Evolutionary conservation across 2,329 filamentous ascomycete species (phyloP).

Genomic region (Xylaria sp.): DNA sequence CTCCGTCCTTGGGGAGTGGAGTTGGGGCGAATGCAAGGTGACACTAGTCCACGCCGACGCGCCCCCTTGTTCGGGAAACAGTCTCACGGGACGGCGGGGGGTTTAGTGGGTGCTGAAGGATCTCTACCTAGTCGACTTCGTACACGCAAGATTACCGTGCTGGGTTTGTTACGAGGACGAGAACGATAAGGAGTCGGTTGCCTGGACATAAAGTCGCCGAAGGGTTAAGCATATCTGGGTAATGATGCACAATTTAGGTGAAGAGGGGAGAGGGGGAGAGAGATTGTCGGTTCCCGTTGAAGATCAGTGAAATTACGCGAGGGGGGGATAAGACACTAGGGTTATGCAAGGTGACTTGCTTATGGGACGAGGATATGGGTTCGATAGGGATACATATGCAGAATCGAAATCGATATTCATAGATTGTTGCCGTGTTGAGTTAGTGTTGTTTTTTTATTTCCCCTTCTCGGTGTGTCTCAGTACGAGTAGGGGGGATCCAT

Average conservation of each 20-base stretch:
- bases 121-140: background rate
- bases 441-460: too few relatives aligned
- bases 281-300: too few relatives aligned
- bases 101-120: background rate
- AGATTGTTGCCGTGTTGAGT: too few relatives aligned
- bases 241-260: background rate
- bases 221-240: too few relatives aligned
- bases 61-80: background rate
- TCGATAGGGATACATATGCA: background rate
- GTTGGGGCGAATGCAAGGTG: background rate
- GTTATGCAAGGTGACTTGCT: background rate
- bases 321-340: background rate
- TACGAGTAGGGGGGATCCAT: too few relatives aligned
- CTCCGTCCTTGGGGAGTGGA: background rate
- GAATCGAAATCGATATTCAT: background rate
- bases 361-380: background rate
- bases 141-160: too few relatives aligned
- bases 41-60: background rate
- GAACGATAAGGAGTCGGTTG: too few relatives aligned
- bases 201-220: too few relatives aligned
- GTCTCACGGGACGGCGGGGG: background rate
- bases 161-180: too few relatives aligned
- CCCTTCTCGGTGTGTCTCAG: too few relatives aligned
- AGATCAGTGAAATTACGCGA: background rate
- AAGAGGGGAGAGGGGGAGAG: background rate